Evolutionary conservation across 2,329 filamentous ascomycete genomes (phyloP), one percentile per base, ranked within the genome.

Genomic region (Fusarium sp.): DNA sequence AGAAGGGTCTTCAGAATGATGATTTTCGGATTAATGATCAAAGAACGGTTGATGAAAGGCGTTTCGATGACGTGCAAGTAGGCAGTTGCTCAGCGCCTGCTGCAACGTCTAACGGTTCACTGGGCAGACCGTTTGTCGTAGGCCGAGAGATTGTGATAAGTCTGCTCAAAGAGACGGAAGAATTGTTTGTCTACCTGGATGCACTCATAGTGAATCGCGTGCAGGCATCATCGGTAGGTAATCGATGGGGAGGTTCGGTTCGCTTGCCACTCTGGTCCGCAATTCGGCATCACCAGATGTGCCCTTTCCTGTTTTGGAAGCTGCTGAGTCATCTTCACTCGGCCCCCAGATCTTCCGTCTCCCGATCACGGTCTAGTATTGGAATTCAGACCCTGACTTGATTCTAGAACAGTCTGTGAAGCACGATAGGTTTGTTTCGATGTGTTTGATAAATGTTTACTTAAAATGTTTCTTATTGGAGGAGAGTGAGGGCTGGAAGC

Each of bases 181-280:
- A 63, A 48, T 39, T 49, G 42, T 69, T 39, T 49, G 42, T 69
- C 59, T 75, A 75, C 71, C 72, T 58, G 48, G 67, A 58, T 66
- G 40, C 65, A 69, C 63, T 75, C 74, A 75, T 75, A 71, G 62
- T 75, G 73, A 72, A 72, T 71, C 63, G 71, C 58, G 60, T 55
- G 55, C 60, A 74, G 61, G 66, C 68, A 70, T 66, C 69, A 66
- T 64, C 62, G 54, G 59, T 46, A 55, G 66, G 60, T 56, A 64
- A 49, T 72, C 48, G 45, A 62, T 67, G 66, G 65, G 53, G 59
- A 57, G 54, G 57, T 73, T 56, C 66, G 53, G 70, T 66, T 62
- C 64, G 65, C 73, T 74, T 75, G 73, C 73, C 73, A 75, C 73
- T 68, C 54, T 68, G 58, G 57, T 74, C 70, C 73, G 73, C 66